These are phyloP conservation scores for Yamadazyma atlantica DNA, from an alignment of 1,139 yeast species.

Conservation along the genomic window DNA sequence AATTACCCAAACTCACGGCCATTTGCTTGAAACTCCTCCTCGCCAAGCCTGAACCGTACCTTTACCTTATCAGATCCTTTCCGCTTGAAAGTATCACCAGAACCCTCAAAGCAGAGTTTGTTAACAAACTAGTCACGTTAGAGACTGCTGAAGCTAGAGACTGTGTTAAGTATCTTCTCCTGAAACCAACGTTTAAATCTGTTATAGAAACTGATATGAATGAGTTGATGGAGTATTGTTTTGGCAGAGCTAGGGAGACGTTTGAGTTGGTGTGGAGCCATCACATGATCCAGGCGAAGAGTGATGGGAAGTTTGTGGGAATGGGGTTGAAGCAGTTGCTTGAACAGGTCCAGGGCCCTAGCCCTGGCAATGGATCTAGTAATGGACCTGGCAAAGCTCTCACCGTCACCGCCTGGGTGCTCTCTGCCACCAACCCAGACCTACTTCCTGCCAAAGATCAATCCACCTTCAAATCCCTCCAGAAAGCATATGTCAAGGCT, in stretches of 20 bases:
- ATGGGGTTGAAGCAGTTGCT: too few relatives aligned
- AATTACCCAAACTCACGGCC: constrained; percentile 36
- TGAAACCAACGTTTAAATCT: constrained; percentile 53
- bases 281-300: constrained; percentile 26
- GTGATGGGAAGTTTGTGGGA: constrained; percentile 11
- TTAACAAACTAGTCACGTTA: constrained; percentile 28
- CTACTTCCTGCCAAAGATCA: constrained; percentile 2
- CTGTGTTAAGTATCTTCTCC: constrained; percentile 34
- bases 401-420: constrained; percentile 1
- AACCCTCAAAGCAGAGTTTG: constrained; percentile 33
- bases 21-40: constrained; percentile 24
- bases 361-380: constrained; percentile 11
- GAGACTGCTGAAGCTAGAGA: constrained; percentile 6
- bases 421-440: constrained; percentile 5
- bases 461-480: background rate
- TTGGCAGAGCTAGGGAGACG: constrained; percentile 16
- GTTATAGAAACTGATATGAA: constrained; percentile 44
- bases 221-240: constrained; percentile 21
- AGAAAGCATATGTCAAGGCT: background rate
- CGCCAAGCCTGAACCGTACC: constrained; percentile 3
- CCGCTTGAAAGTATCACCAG: constrained; percentile 55
- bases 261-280: constrained; percentile 30
- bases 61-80: constrained; percentile 21
- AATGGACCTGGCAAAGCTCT: constrained; percentile 9
- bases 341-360: constrained; percentile 16